Evolutionary conservation across 805 yeast species (phyloP).

Genomic region (Spathaspora passalidarum): DNA sequence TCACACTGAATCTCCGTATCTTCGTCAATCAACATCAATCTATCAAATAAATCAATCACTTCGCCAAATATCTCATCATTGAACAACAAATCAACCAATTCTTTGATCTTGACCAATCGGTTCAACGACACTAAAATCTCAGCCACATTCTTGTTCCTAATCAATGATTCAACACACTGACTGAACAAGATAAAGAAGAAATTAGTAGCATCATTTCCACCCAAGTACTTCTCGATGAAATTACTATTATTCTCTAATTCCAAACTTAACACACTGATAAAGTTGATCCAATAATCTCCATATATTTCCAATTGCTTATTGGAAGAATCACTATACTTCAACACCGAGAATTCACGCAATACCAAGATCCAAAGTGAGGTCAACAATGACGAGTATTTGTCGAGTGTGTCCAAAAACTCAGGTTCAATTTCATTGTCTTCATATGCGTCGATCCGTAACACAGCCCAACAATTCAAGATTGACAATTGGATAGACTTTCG

Average conservation of each 20-base stretch:
- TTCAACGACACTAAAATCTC: slow-evolving; percentile 46
- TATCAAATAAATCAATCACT: slow-evolving; percentile 69
- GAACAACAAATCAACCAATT: slow-evolving; percentile 58
- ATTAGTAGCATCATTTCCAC: slow-evolving; percentile 48
- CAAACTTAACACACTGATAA: slow-evolving; percentile 71
- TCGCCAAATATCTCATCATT: slow-evolving; percentile 71
- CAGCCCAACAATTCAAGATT: slow-evolving; percentile 73
- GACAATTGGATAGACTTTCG: slow-evolving; percentile 57
- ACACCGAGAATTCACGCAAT: slow-evolving; percentile 68
- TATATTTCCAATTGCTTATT: slow-evolving; percentile 47
- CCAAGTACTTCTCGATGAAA: slow-evolving; percentile 44
- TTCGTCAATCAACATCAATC: slow-evolving; percentile 60
- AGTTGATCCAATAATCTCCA: slow-evolving; percentile 68
- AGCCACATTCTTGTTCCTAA: slow-evolving; percentile 45
- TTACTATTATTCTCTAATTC: slow-evolving; percentile 52
- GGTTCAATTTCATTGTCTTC: slow-evolving; percentile 29
- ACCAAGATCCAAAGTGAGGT: slow-evolving; percentile 78
- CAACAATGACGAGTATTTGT: slow-evolving; percentile 56
- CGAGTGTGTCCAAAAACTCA: slow-evolving; percentile 48
- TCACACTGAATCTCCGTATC: slow-evolving; percentile 61
- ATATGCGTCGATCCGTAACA: slow-evolving; percentile 33
- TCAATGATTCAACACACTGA: slow-evolving; percentile 74
- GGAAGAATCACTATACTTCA: slow-evolving; percentile 49
- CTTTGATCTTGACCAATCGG: slow-evolving; percentile 53
- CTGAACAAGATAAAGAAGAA: slow-evolving; percentile 81